Evolutionary conservation across 1,284 basidiomycete species (phyloP), one percentile per base, ranked within the genome.

Genomic region (Ganoderma multipileum): DNA sequence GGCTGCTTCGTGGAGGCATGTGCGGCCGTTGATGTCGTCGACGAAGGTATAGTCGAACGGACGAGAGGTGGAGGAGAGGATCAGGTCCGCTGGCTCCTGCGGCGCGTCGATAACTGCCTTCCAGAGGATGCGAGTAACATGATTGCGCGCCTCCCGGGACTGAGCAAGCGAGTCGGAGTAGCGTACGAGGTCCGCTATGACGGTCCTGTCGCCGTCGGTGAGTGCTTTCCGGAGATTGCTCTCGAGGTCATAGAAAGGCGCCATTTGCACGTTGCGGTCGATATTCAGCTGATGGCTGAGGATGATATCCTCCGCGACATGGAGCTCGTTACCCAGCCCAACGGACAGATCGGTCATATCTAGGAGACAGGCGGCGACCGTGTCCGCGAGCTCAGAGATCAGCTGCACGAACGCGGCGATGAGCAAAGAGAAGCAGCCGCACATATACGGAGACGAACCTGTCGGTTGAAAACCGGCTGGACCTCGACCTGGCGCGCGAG

Each of bases 401-500:
- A 99, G 94, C 89, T 93, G 67, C 20, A 67, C n/a, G 6, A 14
- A 57, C 33, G 33, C 33, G 16, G 36, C 20, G 28, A 36, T 28
- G 28, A 30, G 44, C 11, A 36, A 38, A 33, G 4, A 39, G 18
- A 55, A 16, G 41, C 11, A 44, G 57, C 38, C 26, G 20, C 20
- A 12, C 23, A 57, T 64, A 54, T 42, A 70, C 72, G 67, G 63
- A 62, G 18, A 77, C 86, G 50, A 67, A 93, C 93, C 85, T 99
- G 96, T 81, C 98, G 88, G 79, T 98, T 98, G 82, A 99, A 98
- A 58, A 96, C 96, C 3, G 97, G 98, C 78, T 99, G 98, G 16
- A 99, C 95, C 74, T 99, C 98, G 14, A 99, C 97, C 80, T 99
- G 98, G 42, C 98, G 91, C 63, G 96, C 91, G 42, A 99, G 89